These are phyloP conservation scores for Lyophyllum semitale DNA, from an alignment of 768 basidiomycete species.

Conservation along the genomic window DNA sequence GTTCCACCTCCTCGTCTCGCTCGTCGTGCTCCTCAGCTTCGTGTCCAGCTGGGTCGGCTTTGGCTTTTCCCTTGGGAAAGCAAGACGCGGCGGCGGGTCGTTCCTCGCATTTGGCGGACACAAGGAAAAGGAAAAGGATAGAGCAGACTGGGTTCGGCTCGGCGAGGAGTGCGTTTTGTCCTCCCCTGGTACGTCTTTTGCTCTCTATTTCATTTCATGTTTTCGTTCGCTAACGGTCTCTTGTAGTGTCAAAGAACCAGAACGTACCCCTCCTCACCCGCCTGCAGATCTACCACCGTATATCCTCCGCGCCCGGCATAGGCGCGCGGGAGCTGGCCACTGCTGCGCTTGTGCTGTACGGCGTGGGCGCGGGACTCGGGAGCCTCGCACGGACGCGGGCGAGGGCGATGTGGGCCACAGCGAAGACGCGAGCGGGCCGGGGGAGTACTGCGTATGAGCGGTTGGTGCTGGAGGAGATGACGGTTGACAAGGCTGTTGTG, in stretches of 20 bases:
- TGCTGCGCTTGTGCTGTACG: conserved; percentile 55
- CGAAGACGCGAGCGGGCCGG: conserved; percentile 16
- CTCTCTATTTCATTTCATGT: neutral
- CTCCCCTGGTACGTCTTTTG: conserved; percentile 27
- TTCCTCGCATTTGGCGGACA: neutral
- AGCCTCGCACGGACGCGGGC: conserved; percentile 42
- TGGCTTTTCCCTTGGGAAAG: conserved; percentile 25
- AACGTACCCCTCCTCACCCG: conserved; percentile 39
- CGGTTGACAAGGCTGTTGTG: conserved; percentile 53
- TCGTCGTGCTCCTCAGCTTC: conserved; percentile 61
- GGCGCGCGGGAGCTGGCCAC: conserved; percentile 55
- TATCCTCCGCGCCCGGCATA: conserved; percentile 41
- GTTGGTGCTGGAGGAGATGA: conserved; percentile 53
- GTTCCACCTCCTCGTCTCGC: conserved; percentile 67
- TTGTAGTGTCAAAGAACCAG: conserved; percentile 13
- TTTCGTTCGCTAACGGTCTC: neutral
- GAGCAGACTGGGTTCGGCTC: conserved; percentile 27
- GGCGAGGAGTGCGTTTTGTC: conserved; percentile 34
- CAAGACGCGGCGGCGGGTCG: neutral
- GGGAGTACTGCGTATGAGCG: conserved; percentile 47
- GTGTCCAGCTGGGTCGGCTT: conserved; percentile 38
- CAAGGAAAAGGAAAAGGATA: conserved; percentile 11
- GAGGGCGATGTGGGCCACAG: conserved; percentile 34
- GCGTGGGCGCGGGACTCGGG: conserved; percentile 29
- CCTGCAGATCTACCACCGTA: conserved; percentile 55